These are phyloP conservation scores for Meripilus lineatus DNA, from an alignment of 1,284 basidiomycete species.

Conservation along the genomic window DNA sequence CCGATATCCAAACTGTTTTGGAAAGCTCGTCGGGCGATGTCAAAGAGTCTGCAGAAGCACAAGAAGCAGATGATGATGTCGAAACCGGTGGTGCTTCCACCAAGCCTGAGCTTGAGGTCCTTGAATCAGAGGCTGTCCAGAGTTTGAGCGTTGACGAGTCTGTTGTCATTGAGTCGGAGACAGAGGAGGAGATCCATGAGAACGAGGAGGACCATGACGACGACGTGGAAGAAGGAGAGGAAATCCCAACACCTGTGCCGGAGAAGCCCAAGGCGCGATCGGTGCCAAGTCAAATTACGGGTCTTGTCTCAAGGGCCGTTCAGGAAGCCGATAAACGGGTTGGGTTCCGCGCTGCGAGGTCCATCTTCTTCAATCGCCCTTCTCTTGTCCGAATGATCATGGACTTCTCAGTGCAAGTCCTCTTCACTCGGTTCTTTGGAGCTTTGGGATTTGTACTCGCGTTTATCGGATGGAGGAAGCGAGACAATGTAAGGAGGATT, in stretches of 20 bases:
- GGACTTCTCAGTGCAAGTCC: neutral
- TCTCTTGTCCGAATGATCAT: neutral
- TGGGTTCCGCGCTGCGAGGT: too few relatives aligned
- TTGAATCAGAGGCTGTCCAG: too few relatives aligned
- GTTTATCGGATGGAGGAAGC: conserved; percentile 1
- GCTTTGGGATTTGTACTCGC: conserved; percentile 3
- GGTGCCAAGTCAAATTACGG: too few relatives aligned
- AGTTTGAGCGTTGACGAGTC: too few relatives aligned
- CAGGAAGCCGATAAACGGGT: too few relatives aligned
- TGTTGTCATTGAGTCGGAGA: too few relatives aligned
- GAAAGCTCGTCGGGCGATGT: neutral
- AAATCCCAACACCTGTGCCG: neutral
- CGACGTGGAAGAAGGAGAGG: neutral
- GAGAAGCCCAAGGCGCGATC: neutral
- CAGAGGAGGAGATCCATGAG: neutral
- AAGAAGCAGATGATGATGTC: too few relatives aligned
- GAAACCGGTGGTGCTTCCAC: too few relatives aligned
- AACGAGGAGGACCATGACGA: neutral
- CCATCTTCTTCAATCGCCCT: neutral
- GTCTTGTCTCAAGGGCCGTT: too few relatives aligned
- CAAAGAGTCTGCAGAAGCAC: neutral
- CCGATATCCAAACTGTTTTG: neutral
- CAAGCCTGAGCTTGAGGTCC: too few relatives aligned
- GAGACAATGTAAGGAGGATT: too few relatives aligned
- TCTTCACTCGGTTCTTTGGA: conserved; percentile 3